Evolutionary conservation across 345 rosid genomes (phyloP).

Genomic region (Clausena lansium): DNA sequence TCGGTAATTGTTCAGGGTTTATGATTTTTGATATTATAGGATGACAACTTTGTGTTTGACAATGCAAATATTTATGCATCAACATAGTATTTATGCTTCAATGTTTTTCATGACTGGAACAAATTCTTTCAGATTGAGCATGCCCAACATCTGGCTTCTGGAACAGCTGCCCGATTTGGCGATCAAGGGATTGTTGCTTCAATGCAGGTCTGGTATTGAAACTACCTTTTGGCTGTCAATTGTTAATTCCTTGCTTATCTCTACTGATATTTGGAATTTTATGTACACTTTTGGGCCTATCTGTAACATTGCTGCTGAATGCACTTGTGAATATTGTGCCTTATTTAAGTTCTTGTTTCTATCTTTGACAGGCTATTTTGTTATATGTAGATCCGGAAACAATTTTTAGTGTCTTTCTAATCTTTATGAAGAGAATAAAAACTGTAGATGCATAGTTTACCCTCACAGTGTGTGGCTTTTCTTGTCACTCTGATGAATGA

Average conservation of each 20-base stretch:
- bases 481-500: not conserved
- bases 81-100: not conserved
- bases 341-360: not conserved
- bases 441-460: too few species aligned
- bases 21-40: slow-evolving; percentile 2
- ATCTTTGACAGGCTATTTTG: not conserved
- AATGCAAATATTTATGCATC: not conserved
- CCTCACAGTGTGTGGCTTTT: not conserved
- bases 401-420: too few species aligned
- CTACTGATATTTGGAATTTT: not conserved
- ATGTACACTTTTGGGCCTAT: not conserved
- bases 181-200: slow-evolving; percentile 70
- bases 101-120: slow-evolving; percentile 15
- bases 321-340: not conserved
- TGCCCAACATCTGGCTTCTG: slow-evolving; percentile 80
- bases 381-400: not conserved
- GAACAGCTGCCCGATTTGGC: slow-evolving; percentile 64
- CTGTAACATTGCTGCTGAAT: not conserved
- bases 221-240: not conserved
- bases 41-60: not conserved
- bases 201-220: slow-evolving; percentile 55
- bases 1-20: not conserved
- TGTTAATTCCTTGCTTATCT: not conserved
- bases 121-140: slow-evolving; percentile 68
- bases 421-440: not conserved